Conservation (phyloP, 2,329 filamentous ascomycete genomes). For the Colletotrichum kahawae region DNA sequence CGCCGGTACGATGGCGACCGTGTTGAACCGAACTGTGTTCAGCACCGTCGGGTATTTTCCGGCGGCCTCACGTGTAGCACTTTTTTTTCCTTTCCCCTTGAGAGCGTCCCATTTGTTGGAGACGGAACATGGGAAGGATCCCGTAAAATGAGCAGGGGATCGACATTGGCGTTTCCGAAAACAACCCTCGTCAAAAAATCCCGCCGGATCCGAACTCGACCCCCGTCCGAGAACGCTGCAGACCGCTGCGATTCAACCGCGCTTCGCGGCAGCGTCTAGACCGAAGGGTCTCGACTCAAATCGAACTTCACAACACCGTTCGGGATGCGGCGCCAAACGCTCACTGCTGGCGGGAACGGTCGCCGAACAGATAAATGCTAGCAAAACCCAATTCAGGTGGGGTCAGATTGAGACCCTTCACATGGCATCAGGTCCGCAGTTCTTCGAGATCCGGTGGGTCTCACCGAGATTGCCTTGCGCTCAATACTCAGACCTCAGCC, state of each 20-base stretch:
- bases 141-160: constrained; percentile 1
- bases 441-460: not conserved
- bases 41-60: not conserved
- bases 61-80: not conserved
- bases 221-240: not conserved
- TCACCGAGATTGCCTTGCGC: not conserved
- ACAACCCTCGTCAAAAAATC: not conserved
- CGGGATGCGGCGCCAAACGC: not conserved
- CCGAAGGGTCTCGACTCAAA: not conserved
- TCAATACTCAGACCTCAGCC: not conserved
- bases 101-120: not conserved
- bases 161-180: constrained; percentile 3
- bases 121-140: not conserved
- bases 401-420: not conserved
- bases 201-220: constrained; percentile 11
- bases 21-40: not conserved
- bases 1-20: not conserved
- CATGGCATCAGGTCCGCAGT: not conserved
- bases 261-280: not conserved
- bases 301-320: not conserved
- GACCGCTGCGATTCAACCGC: not conserved
- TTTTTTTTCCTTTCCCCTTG: not conserved
- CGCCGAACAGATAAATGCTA: not conserved
- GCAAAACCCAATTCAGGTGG: not conserved
- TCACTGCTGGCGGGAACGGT: not conserved